Conservation (phyloP, 2,329 filamentous ascomycete species). For the Alternaria gaisen region DNA sequence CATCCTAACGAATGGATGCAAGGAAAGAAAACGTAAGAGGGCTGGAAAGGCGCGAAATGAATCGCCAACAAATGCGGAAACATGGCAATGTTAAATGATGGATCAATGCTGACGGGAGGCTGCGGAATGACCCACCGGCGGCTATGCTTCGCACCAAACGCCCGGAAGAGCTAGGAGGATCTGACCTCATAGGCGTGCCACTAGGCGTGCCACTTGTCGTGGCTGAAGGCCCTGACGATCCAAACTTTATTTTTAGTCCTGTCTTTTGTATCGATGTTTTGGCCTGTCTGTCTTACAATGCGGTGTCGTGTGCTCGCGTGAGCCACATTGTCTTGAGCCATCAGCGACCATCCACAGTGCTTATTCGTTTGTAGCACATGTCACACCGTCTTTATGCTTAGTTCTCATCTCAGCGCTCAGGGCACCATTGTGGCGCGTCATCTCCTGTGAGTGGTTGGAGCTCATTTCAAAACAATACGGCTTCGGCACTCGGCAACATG, state of each 20-base stretch:
- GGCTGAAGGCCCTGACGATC: slow-evolving; percentile 27
- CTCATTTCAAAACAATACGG: slow-evolving; percentile 5
- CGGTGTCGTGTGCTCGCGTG: slow-evolving; percentile 10
- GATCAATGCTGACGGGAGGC: slow-evolving; percentile 16
- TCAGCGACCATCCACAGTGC: neutral
- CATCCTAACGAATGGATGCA: slow-evolving; percentile 29
- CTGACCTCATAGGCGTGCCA: slow-evolving; percentile 29
- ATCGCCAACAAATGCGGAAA: slow-evolving; percentile 16
- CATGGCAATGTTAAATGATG: slow-evolving; percentile 22
- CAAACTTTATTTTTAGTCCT: slow-evolving; percentile 20
- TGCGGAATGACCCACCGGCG: slow-evolving; percentile 20
- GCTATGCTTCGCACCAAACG: slow-evolving; percentile 21
- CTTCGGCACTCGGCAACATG: slow-evolving; percentile 10
- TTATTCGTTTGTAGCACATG: neutral
- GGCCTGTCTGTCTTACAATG: slow-evolving; percentile 1
- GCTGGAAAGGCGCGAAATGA: slow-evolving; percentile 2
- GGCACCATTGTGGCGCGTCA: slow-evolving; percentile 10
- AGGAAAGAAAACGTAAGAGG: slow-evolving; percentile 3
- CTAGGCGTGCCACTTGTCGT: slow-evolving; percentile 20
- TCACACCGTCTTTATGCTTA: slow-evolving; percentile 4
- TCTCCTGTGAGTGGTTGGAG: slow-evolving; percentile 2
- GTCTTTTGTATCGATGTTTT: slow-evolving; percentile 4
- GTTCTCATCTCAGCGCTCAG: neutral
- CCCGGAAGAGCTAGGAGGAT: slow-evolving; percentile 18
- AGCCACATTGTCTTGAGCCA: slow-evolving; percentile 1